Evolutionary conservation across 1,284 basidiomycete species (phyloP), one percentile per base, ranked within the genome.

Genomic region (Pisolithus thermaeus): DNA sequence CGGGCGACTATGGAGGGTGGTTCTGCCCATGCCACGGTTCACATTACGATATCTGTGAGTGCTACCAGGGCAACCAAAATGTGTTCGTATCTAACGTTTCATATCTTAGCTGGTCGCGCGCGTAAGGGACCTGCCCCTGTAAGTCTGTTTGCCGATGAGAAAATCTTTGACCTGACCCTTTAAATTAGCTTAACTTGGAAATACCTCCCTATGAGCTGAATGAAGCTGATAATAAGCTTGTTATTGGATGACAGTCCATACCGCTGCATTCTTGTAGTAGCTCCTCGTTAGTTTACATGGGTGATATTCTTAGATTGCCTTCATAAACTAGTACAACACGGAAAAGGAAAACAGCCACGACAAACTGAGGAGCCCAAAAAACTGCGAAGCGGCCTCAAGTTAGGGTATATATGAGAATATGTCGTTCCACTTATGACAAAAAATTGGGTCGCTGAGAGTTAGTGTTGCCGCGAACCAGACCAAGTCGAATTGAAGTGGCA

Each of bases 1-100:
- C 94, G 55, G 95, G 96, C 71, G 96, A 99, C 73, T 99, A 81
- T 69, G 95, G 95, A 75, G 96, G 94, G 73, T 97, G 94, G 94
- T 96, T 96, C 84, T 94, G 91, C 78, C 92, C 92, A 51, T 97
- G 93, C 79, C 96, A 99, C 73, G 96, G 97, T 70, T 98, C 95
- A 53, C 95, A 98, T 72, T 97, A 98, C 73, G 92, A 95, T 72
- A 94, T 94, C 58, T 94, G 88, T 86, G 64, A 54, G 81, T 72
- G 20, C 11, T 36, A 54, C 36, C 56, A 3, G 40, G 11, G 35
- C 44, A 44, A 36, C 16, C 23, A 38, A 20, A 32, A 41, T 54
- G n/a, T 46, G 20, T 32, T 57, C 44, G 47, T 38, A 50, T 44
- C 53, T 49, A 52, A 56, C 40, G 57, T 49, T 50, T 45, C 3